Conservation (phyloP, 768 basidiomycete species). For the Coprinopsis marcescibilis region DNA sequence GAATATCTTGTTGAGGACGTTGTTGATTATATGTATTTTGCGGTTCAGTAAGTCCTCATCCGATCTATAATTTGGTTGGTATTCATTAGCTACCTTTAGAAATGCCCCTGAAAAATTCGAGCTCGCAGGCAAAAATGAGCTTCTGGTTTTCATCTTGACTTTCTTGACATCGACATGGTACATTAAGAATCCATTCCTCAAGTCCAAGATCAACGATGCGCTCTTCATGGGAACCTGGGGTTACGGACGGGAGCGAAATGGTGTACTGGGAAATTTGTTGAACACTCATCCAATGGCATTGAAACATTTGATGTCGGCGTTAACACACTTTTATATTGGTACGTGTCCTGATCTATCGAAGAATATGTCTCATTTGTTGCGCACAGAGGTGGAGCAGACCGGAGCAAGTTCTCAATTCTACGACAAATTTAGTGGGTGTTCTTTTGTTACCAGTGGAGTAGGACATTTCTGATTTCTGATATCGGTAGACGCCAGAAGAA, state of each 20-base stretch:
- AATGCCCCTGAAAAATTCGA: slow-evolving; percentile 76
- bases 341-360: neutral
- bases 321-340: slow-evolving; percentile 96
- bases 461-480: neutral
- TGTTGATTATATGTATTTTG: slow-evolving; percentile 82
- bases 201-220: slow-evolving; percentile 92
- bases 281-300: slow-evolving; percentile 82
- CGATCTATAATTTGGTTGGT: neutral
- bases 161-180: slow-evolving; percentile 95
- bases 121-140: slow-evolving; percentile 76
- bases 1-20: slow-evolving; percentile 95
- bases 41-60: slow-evolving; percentile 56
- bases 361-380: slow-evolving; percentile 23
- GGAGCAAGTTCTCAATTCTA: slow-evolving; percentile 98
- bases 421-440: slow-evolving; percentile 85
- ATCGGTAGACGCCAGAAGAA: slow-evolving; percentile 47
- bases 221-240: slow-evolving; percentile 69
- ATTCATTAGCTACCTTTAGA: slow-evolving; percentile 17
- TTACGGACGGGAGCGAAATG: slow-evolving; percentile 59
- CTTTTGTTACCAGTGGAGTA: neutral
- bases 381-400: slow-evolving; percentile 85
- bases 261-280: slow-evolving; percentile 75
- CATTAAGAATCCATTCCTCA: slow-evolving; percentile 98
- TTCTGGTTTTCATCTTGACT: slow-evolving; percentile 82
- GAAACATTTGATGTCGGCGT: slow-evolving; percentile 81